phyloP scores from a whole-genome alignment of 176 grass and related monocot genomes.

The Lolium perenne region DNA sequence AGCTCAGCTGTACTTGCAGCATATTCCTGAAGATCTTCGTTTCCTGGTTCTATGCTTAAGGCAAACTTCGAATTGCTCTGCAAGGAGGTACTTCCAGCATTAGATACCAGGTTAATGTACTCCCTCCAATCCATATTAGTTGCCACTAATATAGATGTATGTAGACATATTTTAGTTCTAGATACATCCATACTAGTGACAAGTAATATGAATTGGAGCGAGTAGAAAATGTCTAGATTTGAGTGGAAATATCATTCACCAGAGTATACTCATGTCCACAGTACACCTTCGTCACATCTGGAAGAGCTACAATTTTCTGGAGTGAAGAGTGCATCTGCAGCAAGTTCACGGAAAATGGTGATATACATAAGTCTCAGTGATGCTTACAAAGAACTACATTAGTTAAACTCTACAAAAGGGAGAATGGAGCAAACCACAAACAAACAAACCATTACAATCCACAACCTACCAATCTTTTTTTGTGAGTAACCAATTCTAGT shows the following conservation, averaged over 20 bases:
- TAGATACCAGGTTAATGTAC: slow-evolving; percentile 30
- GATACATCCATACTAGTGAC: no score
- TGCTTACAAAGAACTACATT: background rate
- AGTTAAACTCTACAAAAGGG: background rate
- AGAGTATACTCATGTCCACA: slow-evolving; percentile 98
- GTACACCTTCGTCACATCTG: slow-evolving; percentile 87
- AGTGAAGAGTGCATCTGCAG: slow-evolving; percentile 94
- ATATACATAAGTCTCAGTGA: background rate
- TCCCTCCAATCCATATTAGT: no score
- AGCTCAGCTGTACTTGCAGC: slow-evolving; percentile 69
- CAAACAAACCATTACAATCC: slow-evolving; percentile 24
- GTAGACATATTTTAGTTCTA: no score
- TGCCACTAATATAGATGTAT: no score
- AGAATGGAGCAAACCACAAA: slow-evolving; percentile 31
- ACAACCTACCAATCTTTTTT: background rate
- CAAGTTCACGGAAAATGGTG: slow-evolving; percentile 29
- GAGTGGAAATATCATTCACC: slow-evolving; percentile 56
- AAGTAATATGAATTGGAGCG: no score
- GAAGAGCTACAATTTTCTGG: slow-evolving; percentile 77
- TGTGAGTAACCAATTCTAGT: slow-evolving; percentile 11
- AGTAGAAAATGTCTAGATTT: background rate
- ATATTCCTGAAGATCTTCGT: slow-evolving; percentile 88
- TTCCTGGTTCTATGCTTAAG: slow-evolving; percentile 89
- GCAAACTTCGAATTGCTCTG: slow-evolving; percentile 97
- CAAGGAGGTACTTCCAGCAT: slow-evolving; percentile 31